Evolutionary conservation across 2,329 filamentous ascomycete genomes (phyloP), one percentile per base, ranked within the genome.

Genomic region (Monilinia fructigena): DNA sequence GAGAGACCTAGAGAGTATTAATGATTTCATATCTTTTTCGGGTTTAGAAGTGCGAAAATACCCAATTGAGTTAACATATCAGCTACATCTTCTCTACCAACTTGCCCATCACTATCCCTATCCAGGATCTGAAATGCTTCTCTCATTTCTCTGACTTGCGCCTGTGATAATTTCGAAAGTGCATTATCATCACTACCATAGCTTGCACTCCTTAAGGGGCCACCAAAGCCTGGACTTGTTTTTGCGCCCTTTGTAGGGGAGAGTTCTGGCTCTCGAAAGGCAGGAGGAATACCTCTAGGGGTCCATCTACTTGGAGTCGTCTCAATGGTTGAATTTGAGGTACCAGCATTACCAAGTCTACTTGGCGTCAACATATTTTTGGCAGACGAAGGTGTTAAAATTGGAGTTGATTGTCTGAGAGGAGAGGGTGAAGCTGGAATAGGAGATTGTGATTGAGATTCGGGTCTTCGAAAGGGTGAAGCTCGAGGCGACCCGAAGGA

Each of bases 61-160:
- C 90, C 93, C 59, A 97, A 83, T 74, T 96, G 93, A 67, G 85
- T 86, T 42, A 99, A 84, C 85, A 97, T 96, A 73, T 96, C 91
- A 20, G 87, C 87, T 6, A 99, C 88, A 76, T 96, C 92, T 28
- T 94, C 90, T 67, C 90, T 85, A 71, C 89, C 90, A 68, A 99
- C 89, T 61, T 86, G 82, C 23, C 94, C 93, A 74, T 95, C 92
- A 74, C 92, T 93, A 78, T 95, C 89, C 68, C 92, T 85, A 77
- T 98, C 95, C 56, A 99, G 83, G 67, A 97, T 93, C 77, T 96
- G 92, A 78, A 98, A 99, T 0, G 90, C 92, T 76, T 98, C 94
- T 68, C 95, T 87, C 78, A 99, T 85, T 73, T 92, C 91, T 74
- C 93, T 87, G 47, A 97, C 87, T 73, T 97, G 92, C 3, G 91